Evolutionary conservation across 164 flowering plant genomes (phyloP).

Genomic region (Magnolia kwangsiensis): DNA sequence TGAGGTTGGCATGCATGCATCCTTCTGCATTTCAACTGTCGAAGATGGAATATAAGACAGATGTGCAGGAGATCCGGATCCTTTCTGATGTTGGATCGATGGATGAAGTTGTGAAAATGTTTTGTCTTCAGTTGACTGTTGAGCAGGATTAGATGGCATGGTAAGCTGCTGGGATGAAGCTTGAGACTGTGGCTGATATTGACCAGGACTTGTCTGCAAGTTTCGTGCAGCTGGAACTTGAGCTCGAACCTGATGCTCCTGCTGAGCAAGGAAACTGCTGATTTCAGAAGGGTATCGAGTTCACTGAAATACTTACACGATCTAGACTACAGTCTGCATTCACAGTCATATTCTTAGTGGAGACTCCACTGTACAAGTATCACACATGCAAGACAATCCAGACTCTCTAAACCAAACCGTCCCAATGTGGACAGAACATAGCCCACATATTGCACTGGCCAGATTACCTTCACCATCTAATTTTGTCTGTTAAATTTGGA

Average conservation of each 20-base stretch:
- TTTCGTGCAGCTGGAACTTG: slow-evolving; percentile 29
- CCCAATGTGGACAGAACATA: too few species aligned
- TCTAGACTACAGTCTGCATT: background rate
- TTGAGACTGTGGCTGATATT: slow-evolving; percentile 37
- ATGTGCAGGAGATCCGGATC: background rate
- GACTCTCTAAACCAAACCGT: too few species aligned
- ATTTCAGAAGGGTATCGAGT: background rate
- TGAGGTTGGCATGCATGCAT: background rate
- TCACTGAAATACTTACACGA: background rate
- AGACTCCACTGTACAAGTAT: background rate
- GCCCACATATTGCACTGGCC: too few species aligned
- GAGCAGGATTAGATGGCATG: slow-evolving; percentile 28
- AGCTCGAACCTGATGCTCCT: slow-evolving; percentile 12
- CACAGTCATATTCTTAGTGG: background rate
- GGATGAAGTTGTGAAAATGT: background rate
- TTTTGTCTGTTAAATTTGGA: too few species aligned
- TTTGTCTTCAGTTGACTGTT: slow-evolving; percentile 31
- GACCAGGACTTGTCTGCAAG: slow-evolving; percentile 33
- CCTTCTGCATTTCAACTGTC: slow-evolving; percentile 10
- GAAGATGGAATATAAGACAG: slow-evolving; percentile 20
- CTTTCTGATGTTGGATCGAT: slow-evolving; percentile 23
- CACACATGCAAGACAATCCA: background rate
- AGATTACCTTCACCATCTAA: too few species aligned
- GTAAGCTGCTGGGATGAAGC: slow-evolving; percentile 39
- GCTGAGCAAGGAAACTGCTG: background rate